Percentiles rank a stretch among this genome's conserved stretches.
Conservation (phyloP, 2,329 filamentous ascomycete species). For the Aspergillus ustus region DNA sequence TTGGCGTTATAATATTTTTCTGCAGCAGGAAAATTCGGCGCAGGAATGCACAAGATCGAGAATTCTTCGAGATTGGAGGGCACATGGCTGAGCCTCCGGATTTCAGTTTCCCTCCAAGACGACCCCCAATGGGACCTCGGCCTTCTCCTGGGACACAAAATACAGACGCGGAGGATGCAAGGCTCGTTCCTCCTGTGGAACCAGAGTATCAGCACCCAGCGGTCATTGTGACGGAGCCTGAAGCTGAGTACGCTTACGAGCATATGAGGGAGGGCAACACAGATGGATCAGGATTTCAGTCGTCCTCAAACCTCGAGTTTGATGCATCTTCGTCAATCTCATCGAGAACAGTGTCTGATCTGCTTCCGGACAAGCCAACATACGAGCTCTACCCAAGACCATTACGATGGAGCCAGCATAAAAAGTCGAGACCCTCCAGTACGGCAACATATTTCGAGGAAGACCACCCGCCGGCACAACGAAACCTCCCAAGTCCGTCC, state of each 20-base stretch:
- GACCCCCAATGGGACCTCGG: conserved; percentile 26
- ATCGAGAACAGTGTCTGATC: conserved; percentile 43
- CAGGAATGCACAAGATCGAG: conserved; percentile 27
- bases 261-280: conserved; percentile 12
- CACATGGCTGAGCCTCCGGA: conserved; percentile 43
- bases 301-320: conserved; percentile 34
- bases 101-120: conserved; percentile 33
- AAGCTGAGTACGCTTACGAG: conserved; percentile 12
- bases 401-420: conserved; percentile 36
- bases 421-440: conserved; percentile 32
- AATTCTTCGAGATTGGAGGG: conserved; percentile 46
- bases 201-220: conserved; percentile 25
- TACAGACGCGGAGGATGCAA: conserved; percentile 26
- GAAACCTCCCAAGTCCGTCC: conserved; percentile 21
- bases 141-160: conserved; percentile 13
- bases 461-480: conserved; percentile 36
- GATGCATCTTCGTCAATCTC: conserved; percentile 37
- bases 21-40: conserved; percentile 36
- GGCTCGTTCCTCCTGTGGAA: conserved; percentile 26
- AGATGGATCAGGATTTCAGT: conserved; percentile 37
- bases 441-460: conserved; percentile 46
- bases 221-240: conserved; percentile 25
- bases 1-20: conserved; percentile 39
- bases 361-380: conserved; percentile 41
- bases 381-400: conserved; percentile 45